phyloP scores from a whole-genome alignment of 176 grass and related monocot species.

The Aegilops bicornis region DNA sequence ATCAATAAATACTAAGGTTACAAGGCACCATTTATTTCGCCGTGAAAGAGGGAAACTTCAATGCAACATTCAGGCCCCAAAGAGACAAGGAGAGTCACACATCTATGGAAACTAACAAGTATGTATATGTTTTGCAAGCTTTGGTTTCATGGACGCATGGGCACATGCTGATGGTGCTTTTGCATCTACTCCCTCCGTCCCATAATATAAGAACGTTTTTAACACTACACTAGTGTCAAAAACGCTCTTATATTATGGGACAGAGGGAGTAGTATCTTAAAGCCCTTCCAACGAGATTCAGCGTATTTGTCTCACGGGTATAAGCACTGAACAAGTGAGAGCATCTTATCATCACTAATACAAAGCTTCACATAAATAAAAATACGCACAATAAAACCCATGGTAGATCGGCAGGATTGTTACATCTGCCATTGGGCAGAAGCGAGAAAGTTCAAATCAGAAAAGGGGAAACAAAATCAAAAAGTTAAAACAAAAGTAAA shows the following conservation, averaged over 20 bases:
- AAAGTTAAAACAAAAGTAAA: not conserved
- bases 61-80: conserved; percentile 8
- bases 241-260: too few relatives aligned
- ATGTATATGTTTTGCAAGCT: not conserved
- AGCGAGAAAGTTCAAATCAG: not conserved
- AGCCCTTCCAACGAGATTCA: not conserved
- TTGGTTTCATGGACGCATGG: not conserved
- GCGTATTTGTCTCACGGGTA: not conserved
- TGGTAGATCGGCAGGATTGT: not conserved
- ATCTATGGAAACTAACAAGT: not conserved
- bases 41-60: not conserved
- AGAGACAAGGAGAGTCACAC: not conserved
- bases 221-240: too few relatives aligned
- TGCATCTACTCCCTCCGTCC: not conserved
- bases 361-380: conserved; percentile 6
- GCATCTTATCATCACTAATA: not conserved
- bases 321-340: not conserved
- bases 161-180: not conserved
- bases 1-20: conserved; percentile 12
- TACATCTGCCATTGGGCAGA: not conserved
- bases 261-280: not conserved
- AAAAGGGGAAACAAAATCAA: conserved; percentile 10
- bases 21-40: not conserved
- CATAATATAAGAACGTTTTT: too few relatives aligned
- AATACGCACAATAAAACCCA: not conserved